A percentile compares a stretch with the other conserved stretches of the same genome.
phyloP scores from a whole-genome alignment of 495 filamentous ascomycete genomes.

The Penicillium waksmanii region DNA sequence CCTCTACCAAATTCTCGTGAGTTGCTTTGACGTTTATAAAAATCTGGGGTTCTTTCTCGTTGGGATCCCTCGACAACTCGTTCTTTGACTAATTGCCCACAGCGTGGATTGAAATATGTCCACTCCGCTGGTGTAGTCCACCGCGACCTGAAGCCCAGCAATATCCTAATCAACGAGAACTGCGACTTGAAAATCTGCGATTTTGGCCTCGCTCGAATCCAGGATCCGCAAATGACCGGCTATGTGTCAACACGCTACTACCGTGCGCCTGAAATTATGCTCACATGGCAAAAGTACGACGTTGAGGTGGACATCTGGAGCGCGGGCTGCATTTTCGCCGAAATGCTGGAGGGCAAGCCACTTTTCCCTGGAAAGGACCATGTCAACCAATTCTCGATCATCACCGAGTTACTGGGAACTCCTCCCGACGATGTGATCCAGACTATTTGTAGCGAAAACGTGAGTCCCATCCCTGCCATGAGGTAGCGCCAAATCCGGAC shows the following conservation, averaged over 20 bases:
- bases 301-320: slow-evolving; percentile 99
- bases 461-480: slow-evolving; percentile 45
- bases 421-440: slow-evolving; percentile 98
- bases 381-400: slow-evolving; percentile 99
- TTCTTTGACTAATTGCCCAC: slow-evolving; percentile 34
- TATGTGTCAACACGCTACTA: slow-evolving; percentile 99
- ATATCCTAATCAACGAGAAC: slow-evolving; percentile 99
- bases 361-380: slow-evolving; percentile 99
- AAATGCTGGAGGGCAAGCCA: slow-evolving; percentile 98
- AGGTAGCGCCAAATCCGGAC: neutral
- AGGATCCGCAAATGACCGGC: slow-evolving; percentile 99
- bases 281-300: slow-evolving; percentile 99
- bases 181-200: slow-evolving; percentile 99
- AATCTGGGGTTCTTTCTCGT: neutral
- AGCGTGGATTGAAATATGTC: slow-evolving; percentile 98
- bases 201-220: slow-evolving; percentile 94
- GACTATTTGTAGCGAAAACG: slow-evolving; percentile 98
- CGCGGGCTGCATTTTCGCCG: slow-evolving; percentile 97
- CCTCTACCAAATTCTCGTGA: slow-evolving; percentile 95
- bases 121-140: slow-evolving; percentile 98
- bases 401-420: slow-evolving; percentile 96
- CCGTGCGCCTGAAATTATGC: slow-evolving; percentile 98
- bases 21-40: neutral
- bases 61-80: neutral
- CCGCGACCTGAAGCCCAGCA: slow-evolving; percentile 95